phyloP scores from a whole-genome alignment of 2,329 filamentous ascomycete genomes.

The Exophiala xenobiotica region DNA sequence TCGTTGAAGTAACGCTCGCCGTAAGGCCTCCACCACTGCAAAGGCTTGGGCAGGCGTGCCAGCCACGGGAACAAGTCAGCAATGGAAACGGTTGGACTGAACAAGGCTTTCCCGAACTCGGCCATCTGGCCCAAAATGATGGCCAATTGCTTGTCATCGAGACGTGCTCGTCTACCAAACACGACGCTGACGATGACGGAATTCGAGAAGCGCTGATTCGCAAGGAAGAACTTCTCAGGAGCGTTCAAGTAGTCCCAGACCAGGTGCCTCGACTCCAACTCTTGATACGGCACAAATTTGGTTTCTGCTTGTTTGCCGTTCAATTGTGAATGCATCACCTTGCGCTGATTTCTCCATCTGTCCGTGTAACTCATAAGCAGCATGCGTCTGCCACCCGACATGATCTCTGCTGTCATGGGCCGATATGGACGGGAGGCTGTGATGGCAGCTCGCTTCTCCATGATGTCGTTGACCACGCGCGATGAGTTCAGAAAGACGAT shows the following conservation, averaged over 20 bases:
- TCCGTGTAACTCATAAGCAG: conserved; percentile 4
- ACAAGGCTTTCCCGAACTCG: conserved; percentile 23
- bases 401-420: background rate
- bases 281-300: conserved; percentile 15
- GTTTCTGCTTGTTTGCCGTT: conserved; percentile 10
- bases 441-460: background rate
- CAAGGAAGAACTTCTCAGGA: conserved; percentile 36
- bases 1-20: conserved; percentile 3
- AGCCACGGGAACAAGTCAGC: conserved; percentile 41
- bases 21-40: conserved; percentile 8
- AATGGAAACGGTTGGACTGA: conserved; percentile 22
- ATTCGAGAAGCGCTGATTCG: conserved; percentile 43
- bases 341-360: conserved; percentile 13
- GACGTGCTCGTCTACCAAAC: conserved; percentile 49
- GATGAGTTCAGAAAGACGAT: conserved; percentile 10
- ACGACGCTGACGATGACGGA: conserved; percentile 43
- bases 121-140: conserved; percentile 39
- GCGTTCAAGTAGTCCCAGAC: conserved; percentile 14
- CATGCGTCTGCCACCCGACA: background rate
- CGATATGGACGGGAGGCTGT: background rate
- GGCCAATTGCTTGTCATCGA: conserved; percentile 27
- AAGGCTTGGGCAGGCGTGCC: conserved; percentile 30
- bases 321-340: conserved; percentile 22
- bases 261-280: conserved; percentile 18
- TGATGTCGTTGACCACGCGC: conserved; percentile 25